phyloP scores from a whole-genome alignment of 2,329 filamentous ascomycete species.

The Aspergillus transmontanensis region DNA sequence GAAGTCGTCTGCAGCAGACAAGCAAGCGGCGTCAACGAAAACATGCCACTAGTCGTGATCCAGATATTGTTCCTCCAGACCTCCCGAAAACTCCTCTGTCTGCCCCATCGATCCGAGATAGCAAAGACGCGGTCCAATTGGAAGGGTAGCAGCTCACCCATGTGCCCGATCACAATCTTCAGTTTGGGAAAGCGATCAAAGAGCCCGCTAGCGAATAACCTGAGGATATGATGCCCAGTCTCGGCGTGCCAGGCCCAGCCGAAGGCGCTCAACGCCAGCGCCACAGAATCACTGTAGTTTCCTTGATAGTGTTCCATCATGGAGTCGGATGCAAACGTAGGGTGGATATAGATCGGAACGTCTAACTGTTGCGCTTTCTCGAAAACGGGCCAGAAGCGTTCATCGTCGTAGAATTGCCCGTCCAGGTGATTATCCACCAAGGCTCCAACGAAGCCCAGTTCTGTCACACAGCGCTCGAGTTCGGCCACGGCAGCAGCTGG shows the following conservation, averaged over 20 bases:
- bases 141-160: constrained; percentile 58
- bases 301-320: constrained; percentile 35
- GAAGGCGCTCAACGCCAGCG: constrained; percentile 22
- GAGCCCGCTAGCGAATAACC: constrained; percentile 54
- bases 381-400: constrained; percentile 49
- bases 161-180: constrained; percentile 59
- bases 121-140: constrained; percentile 49
- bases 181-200: constrained; percentile 59
- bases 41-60: constrained; percentile 16
- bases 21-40: constrained; percentile 8
- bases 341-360: constrained; percentile 57
- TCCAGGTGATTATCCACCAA: constrained; percentile 47
- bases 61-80: constrained; percentile 46
- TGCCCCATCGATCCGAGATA: constrained; percentile 8
- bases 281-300: constrained; percentile 33
- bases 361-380: constrained; percentile 47
- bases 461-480: constrained; percentile 41
- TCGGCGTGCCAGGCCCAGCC: constrained; percentile 44
- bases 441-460: constrained; percentile 53
- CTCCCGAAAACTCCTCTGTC: constrained; percentile 40
- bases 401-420: constrained; percentile 48
- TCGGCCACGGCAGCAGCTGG: constrained; percentile 40
- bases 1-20: constrained; percentile 9
- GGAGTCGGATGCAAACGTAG: constrained; percentile 43
- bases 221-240: constrained; percentile 38